These are phyloP conservation scores for Yarrowia osloensis DNA, from an alignment of 805 yeast species.

Conservation along the genomic window DNA sequence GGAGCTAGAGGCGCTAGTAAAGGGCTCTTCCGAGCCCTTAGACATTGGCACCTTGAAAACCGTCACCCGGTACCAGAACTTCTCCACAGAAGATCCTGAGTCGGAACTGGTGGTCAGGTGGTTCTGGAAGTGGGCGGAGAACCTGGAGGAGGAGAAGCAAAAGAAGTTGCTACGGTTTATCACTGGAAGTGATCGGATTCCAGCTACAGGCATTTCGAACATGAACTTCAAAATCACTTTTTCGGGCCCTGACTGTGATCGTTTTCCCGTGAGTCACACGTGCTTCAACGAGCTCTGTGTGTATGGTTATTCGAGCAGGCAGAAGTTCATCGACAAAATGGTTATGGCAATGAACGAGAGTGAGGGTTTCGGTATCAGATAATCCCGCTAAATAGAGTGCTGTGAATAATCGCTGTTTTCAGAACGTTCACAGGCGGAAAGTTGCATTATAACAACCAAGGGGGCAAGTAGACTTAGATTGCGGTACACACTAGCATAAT, in stretches of 20 bases:
- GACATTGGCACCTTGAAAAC: slow-evolving; percentile 69
- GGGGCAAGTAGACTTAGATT: not conserved
- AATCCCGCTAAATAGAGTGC: not conserved
- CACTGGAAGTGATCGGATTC: slow-evolving; percentile 89
- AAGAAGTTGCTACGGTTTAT: slow-evolving; percentile 70
- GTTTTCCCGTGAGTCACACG: slow-evolving; percentile 86
- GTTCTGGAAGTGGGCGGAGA: slow-evolving; percentile 84
- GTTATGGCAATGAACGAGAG: slow-evolving; percentile 72
- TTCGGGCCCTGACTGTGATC: slow-evolving; percentile 49
- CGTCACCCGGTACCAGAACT: slow-evolving; percentile 61
- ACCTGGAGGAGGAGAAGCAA: slow-evolving; percentile 52
- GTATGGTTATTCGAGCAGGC: slow-evolving; percentile 60
- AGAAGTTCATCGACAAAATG: slow-evolving; percentile 60
- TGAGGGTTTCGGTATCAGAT: slow-evolving; percentile 80
- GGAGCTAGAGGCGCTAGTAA: slow-evolving; percentile 74
- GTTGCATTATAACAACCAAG: no score
- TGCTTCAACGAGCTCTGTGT: slow-evolving; percentile 89
- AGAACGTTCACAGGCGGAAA: slow-evolving; percentile 38
- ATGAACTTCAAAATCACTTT: slow-evolving; percentile 71
- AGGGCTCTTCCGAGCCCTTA: slow-evolving; percentile 72
- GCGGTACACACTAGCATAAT: slow-evolving; percentile 49
- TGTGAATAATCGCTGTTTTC: not conserved
- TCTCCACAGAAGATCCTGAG: slow-evolving; percentile 49
- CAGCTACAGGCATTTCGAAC: slow-evolving; percentile 87
- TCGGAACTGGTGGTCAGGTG: slow-evolving; percentile 55